Percentiles rank a stretch among this genome's conserved stretches.
Conservation (phyloP, 2,329 filamentous ascomycete genomes). For the Botrytis elliptica region DNA sequence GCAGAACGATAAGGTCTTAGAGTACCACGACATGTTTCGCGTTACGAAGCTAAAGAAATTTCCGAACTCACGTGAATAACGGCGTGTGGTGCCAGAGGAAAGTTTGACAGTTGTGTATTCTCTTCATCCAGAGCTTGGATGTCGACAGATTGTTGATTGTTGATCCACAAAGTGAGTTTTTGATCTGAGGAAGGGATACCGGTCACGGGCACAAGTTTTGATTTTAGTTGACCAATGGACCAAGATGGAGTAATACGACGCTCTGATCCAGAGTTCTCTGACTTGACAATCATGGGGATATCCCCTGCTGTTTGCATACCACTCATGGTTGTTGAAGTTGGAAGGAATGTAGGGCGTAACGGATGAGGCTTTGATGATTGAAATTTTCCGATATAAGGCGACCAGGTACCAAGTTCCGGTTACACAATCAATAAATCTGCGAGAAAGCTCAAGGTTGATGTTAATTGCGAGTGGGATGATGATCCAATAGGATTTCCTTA, state of each 20-base stretch:
- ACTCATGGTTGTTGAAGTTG: constrained; percentile 13
- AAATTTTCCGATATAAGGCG: constrained; percentile 17
- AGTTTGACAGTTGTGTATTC: constrained; percentile 59
- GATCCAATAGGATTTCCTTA: not conserved
- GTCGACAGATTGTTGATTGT: constrained; percentile 58
- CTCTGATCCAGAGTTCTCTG: constrained; percentile 78
- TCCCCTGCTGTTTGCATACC: constrained; percentile 47
- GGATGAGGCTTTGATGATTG: constrained; percentile 14
- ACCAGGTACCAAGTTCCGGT: not conserved
- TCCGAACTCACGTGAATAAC: constrained; percentile 72
- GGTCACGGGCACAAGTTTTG: constrained; percentile 88
- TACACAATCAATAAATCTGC: constrained; percentile 12
- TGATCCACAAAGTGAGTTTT: constrained; percentile 68
- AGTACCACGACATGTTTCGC: constrained; percentile 23
- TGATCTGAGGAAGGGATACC: constrained; percentile 83
- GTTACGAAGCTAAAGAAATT: constrained; percentile 16
- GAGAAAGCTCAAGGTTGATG: not conserved
- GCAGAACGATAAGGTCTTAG: constrained; percentile 21
- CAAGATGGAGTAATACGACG: constrained; percentile 90
- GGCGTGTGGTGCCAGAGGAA: constrained; percentile 70
- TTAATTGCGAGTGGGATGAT: not conserved
- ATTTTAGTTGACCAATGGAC: constrained; percentile 80
- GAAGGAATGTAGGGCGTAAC: not conserved
- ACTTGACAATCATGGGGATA: constrained; percentile 71
- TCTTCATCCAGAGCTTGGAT: constrained; percentile 75